phyloP scores from a whole-genome alignment of 163 green algal genomes.

The Prototheca wickerhamii region DNA sequence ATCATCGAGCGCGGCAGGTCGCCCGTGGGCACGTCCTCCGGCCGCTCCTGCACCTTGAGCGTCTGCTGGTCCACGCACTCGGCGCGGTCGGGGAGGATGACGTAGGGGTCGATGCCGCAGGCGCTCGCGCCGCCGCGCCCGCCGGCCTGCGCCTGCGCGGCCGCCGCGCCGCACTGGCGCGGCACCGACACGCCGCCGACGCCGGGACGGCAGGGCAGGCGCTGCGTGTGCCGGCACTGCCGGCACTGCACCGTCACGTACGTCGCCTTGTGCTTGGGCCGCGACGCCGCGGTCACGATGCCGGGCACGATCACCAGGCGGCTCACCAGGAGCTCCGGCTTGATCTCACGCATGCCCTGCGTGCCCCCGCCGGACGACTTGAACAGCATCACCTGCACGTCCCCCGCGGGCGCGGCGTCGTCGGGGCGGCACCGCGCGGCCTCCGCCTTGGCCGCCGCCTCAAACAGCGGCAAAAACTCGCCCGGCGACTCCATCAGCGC shows the following conservation, averaged over 20 bases:
- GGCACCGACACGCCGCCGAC: conserved; percentile 75
- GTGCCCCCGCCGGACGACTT: conserved; percentile 10
- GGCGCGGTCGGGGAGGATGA: conserved; percentile 64
- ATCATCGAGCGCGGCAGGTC: conserved; percentile 86
- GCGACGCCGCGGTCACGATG: conserved; percentile 88
- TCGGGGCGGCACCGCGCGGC: conserved; percentile 20
- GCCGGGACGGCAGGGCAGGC: conserved; percentile 66
- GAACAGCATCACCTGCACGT: conserved; percentile 36
- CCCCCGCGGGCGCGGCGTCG: conserved; percentile 12
- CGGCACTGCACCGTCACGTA: conserved; percentile 80
- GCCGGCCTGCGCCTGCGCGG: conserved; percentile 2
- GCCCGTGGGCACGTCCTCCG: conserved; percentile 92
- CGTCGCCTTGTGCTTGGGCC: conserved; percentile 84
- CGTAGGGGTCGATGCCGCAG: conserved; percentile 74
- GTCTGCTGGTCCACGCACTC: conserved; percentile 94
- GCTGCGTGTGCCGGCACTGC: conserved; percentile 61
- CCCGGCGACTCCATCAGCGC: conserved; percentile 24
- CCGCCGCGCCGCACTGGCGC: conserved; percentile 46
- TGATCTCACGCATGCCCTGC: conserved; percentile 36
- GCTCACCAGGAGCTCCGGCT: conserved; percentile 72
- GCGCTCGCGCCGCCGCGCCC: too few species aligned
- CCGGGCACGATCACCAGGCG: conserved; percentile 90
- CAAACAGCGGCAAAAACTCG: conserved; percentile 35
- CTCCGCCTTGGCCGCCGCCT: conserved; percentile 30
- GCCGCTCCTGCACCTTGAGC: conserved; percentile 88